Evolutionary conservation across 2,329 filamentous ascomycete genomes (phyloP).

Genomic region (Colletotrichum tropicale): DNA sequence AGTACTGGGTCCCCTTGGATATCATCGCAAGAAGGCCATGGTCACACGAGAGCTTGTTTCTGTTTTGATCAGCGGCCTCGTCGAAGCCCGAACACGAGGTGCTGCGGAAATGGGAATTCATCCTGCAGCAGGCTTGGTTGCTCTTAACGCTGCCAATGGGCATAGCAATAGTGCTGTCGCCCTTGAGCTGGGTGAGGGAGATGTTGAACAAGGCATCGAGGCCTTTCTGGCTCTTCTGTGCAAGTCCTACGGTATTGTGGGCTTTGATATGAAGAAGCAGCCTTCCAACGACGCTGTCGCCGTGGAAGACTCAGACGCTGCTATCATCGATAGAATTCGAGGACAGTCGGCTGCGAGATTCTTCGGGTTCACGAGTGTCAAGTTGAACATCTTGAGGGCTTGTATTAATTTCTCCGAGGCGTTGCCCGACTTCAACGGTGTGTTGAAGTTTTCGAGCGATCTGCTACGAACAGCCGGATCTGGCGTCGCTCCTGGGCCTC

Average conservation of each 20-base stretch:
- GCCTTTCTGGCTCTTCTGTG: constrained; percentile 65
- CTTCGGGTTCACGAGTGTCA: constrained; percentile 81
- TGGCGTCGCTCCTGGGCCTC: constrained; percentile 74
- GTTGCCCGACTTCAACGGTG: constrained; percentile 86
- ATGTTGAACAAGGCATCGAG: constrained; percentile 70
- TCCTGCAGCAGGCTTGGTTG: constrained; percentile 84
- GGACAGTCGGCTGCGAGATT: constrained; percentile 61
- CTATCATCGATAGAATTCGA: constrained; percentile 61
- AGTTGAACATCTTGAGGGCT: constrained; percentile 85
- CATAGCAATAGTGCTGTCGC: constrained; percentile 56
- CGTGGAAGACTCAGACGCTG: constrained; percentile 53
- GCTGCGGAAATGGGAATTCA: constrained; percentile 97
- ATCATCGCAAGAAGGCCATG: constrained; percentile 89
- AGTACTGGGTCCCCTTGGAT: constrained; percentile 79
- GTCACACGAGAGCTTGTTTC: constrained; percentile 85
- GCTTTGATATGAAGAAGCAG: constrained; percentile 43
- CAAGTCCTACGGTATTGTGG: constrained; percentile 68
- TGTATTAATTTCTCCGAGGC: constrained; percentile 95
- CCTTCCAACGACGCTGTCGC: constrained; percentile 25
- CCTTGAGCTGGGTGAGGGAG: constrained; percentile 67
- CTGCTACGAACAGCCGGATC: constrained; percentile 83
- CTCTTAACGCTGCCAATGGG: constrained; percentile 62
- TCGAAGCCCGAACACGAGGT: constrained; percentile 89
- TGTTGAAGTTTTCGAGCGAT: constrained; percentile 86
- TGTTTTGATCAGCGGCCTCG: constrained; percentile 80